These are phyloP conservation scores for Albophoma yamanashiensis DNA, from an alignment of 2,329 filamentous ascomycete genomes.

Conservation along the genomic window DNA sequence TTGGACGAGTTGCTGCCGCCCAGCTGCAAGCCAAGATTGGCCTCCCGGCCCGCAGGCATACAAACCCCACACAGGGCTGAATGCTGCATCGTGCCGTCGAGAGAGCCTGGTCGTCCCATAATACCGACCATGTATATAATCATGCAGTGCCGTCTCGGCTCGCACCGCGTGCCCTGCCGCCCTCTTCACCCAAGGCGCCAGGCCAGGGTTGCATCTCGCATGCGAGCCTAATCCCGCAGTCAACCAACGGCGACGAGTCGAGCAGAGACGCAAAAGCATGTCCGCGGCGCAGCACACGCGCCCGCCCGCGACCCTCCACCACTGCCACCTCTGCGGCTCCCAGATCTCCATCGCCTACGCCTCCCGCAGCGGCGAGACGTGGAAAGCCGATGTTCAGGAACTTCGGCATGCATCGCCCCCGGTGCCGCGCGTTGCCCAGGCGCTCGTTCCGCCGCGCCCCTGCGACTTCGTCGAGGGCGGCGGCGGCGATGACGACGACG, in stretches of 20 bases:
- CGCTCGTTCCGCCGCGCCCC: constrained; percentile 2
- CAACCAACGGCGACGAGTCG: not conserved
- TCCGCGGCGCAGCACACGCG: not conserved
- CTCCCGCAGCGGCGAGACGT: constrained; percentile 1
- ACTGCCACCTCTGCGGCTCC: constrained; percentile 4
- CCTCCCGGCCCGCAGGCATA: not conserved
- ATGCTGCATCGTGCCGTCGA: not conserved
- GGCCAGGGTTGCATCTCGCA: not conserved
- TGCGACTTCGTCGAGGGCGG: not conserved
- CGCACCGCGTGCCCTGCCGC: not conserved
- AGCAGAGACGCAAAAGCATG: not conserved
- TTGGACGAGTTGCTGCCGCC: not conserved
- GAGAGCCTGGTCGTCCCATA: not conserved
- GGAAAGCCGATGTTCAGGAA: constrained; percentile 3
- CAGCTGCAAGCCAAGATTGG: not conserved
- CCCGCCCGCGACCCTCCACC: not conserved
- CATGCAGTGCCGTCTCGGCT: not conserved
- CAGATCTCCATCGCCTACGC: constrained; percentile 1
- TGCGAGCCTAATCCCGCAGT: not conserved
- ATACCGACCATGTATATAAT: not conserved
- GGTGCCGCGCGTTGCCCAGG: not conserved
- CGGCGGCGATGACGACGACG: not conserved
- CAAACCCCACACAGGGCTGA: not conserved
- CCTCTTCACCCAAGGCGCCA: not conserved
- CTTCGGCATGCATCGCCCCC: constrained; percentile 2